A percentile compares a stretch with the other conserved stretches of the same genome.
These are phyloP conservation scores for Saccharomycopsis amapae DNA, from an alignment of 805 yeast genomes.

Conservation along the genomic window DNA sequence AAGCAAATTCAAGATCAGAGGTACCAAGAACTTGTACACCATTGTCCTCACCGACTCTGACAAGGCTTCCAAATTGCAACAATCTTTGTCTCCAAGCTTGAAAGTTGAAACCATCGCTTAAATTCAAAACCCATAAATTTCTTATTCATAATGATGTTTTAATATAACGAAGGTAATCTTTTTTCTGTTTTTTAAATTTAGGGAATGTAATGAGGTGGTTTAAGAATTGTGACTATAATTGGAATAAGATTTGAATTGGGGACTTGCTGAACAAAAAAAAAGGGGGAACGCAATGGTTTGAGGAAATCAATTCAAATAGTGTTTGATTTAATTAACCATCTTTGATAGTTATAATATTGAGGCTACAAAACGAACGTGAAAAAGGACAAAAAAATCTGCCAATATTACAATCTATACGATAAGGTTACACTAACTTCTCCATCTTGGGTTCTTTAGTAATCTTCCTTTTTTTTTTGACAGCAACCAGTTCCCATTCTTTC, in stretches of 20 bases:
- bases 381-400: background rate
- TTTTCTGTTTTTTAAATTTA: background rate
- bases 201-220: too few species aligned
- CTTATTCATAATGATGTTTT: background rate
- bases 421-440: conserved; percentile 6
- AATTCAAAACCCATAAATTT: background rate
- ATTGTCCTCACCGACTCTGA: conserved; percentile 90
- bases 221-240: background rate
- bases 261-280: too few species aligned
- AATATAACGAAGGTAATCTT: background rate
- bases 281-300: too few species aligned
- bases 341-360: too few species aligned
- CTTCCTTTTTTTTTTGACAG: conserved; percentile 21
- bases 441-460: background rate
- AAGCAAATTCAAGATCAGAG: conserved; percentile 99
- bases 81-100: conserved; percentile 93
- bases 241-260: background rate
- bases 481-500: conserved; percentile 58
- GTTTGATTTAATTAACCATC: too few species aligned
- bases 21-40: conserved; percentile 90
- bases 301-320: too few species aligned
- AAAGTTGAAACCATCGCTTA: conserved; percentile 37
- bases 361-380: background rate
- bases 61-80: conserved; percentile 96
- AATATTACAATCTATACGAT: background rate